A percentile compares a stretch with the other conserved stretches of the same genome.
Conservation (phyloP, 1,284 basidiomycete genomes). For the Cerrena zonata region DNA sequence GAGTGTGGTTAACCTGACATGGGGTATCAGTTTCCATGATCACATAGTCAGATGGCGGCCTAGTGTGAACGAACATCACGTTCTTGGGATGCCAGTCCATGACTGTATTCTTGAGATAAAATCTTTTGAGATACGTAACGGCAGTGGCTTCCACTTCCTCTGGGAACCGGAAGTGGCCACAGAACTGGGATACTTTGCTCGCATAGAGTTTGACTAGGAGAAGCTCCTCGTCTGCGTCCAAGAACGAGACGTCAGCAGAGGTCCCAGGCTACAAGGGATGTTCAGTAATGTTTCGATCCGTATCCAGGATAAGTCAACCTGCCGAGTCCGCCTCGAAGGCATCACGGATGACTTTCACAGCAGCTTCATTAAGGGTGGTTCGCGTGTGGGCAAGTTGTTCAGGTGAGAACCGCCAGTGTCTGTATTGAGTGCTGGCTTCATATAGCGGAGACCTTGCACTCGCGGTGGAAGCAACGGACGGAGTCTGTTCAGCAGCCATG, state of each 20-base stretch:
- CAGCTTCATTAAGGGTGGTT: slow-evolving; percentile 61
- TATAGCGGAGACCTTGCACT: slow-evolving; percentile 44
- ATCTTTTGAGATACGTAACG: slow-evolving; percentile 87
- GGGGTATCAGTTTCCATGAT: background rate
- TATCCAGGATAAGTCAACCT: slow-evolving; percentile 19
- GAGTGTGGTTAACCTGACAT: slow-evolving; percentile 81
- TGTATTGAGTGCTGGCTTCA: slow-evolving; percentile 80
- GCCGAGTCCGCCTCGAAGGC: slow-evolving; percentile 81
- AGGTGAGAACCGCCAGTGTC: slow-evolving; percentile 81
- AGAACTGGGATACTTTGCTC: slow-evolving; percentile 80
- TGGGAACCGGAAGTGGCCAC: slow-evolving; percentile 79
- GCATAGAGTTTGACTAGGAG: slow-evolving; percentile 87
- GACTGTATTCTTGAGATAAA: slow-evolving; percentile 95
- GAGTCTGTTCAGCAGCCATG: slow-evolving; percentile 12
- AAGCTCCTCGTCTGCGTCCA: slow-evolving; percentile 79
- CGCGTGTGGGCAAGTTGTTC: slow-evolving; percentile 58
- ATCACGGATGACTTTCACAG: slow-evolving; percentile 67
- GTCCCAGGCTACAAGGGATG: slow-evolving; percentile 53
- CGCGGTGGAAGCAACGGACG: slow-evolving; percentile 9
- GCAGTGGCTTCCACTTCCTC: slow-evolving; percentile 92
- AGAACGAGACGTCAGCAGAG: slow-evolving; percentile 63
- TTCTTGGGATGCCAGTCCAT: slow-evolving; percentile 99
- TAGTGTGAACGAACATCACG: slow-evolving; percentile 73
- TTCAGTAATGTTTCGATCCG: too few relatives aligned
- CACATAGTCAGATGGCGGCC: slow-evolving; percentile 1